Evolutionary conservation across 2,329 filamentous ascomycete genomes (phyloP), one percentile per base, ranked within the genome.

Genomic region (Sporothrix phasma): DNA sequence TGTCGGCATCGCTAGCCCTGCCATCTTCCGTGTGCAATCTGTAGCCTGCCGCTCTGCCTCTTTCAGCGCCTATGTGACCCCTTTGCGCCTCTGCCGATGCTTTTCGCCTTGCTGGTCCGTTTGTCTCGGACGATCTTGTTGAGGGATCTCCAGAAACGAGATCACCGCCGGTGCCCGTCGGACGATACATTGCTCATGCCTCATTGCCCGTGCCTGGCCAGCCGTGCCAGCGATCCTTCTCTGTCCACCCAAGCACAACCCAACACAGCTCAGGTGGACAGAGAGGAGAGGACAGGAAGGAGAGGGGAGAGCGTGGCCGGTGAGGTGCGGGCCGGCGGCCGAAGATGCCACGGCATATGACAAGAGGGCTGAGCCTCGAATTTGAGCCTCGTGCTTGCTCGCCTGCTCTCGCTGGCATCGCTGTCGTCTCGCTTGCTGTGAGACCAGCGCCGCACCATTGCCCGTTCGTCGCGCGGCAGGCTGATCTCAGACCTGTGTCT

Each of bases 51-150:
- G 22, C 22, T n/a, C 34, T 8, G 4, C n/a, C 29, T 39, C 15
- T 31, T 43, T 39, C 56, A 60, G 34, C 22, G 5, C 39, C 17
- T 11, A 11, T n/a, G 3, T 34, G 10, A 39, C 22, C 39, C 26
- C 56, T 37, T 13, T 46, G 17, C 24, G 56, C 56, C 37, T 58
- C 24, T 41, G 13, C 8, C 3, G 8, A 3, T 19, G 43, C 34
- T 46, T 29, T 37, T 41, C 37, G 54, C 54, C 54, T 54, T 58
- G 37, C 43, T 58, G 54, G 43, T 34, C 56, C 26, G 19, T 15
- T 61, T 47, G 58, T 61, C 58, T 61, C 43, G 58, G 58, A 61
- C 49, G 58, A 61, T 61, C 58, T 37, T 19, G 54, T 59, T 46
- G 24, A 31, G 37, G 56, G 56, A 60, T 31, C 56, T 29, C 41